Percentiles rank a stretch among this genome's conserved stretches.
phyloP scores from a whole-genome alignment of 2,329 filamentous ascomycete species.

The Trichoderma sp. region DNA sequence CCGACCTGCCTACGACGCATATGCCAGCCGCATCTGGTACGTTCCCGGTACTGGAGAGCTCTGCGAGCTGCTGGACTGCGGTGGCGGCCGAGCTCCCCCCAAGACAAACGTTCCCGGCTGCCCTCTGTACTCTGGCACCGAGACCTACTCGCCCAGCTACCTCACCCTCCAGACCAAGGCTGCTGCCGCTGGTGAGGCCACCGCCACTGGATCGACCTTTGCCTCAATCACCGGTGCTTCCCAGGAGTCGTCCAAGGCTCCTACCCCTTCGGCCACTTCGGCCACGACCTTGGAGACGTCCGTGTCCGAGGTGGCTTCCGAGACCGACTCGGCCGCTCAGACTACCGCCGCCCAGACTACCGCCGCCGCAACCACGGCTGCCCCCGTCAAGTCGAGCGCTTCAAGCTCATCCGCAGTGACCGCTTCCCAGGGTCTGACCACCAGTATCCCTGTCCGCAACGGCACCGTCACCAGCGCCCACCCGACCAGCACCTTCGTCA shows the following conservation, averaged over 20 bases:
- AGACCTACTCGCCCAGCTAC: constrained; percentile 50
- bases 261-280: neutral
- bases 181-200: neutral
- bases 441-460: neutral
- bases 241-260: neutral
- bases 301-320: neutral
- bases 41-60: constrained; percentile 62
- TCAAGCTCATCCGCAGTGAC: neutral
- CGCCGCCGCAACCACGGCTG: neutral
- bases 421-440: neutral
- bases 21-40: constrained; percentile 54
- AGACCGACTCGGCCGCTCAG: neutral
- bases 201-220: constrained; percentile 19
- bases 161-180: constrained; percentile 35
- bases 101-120: constrained; percentile 64
- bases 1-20: constrained; percentile 40
- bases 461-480: neutral
- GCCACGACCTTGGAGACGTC: constrained; percentile 9
- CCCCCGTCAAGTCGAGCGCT: neutral
- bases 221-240: constrained; percentile 15
- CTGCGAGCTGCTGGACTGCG: constrained; percentile 63
- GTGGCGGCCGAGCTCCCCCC: constrained; percentile 62
- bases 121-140: constrained; percentile 51
- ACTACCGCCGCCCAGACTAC: neutral
- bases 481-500: neutral